Percentiles rank a stretch among this genome's conserved stretches.
Evolutionary conservation across 306 rosid species (phyloP).

Genomic region (Heteromeles arbutifolia): DNA sequence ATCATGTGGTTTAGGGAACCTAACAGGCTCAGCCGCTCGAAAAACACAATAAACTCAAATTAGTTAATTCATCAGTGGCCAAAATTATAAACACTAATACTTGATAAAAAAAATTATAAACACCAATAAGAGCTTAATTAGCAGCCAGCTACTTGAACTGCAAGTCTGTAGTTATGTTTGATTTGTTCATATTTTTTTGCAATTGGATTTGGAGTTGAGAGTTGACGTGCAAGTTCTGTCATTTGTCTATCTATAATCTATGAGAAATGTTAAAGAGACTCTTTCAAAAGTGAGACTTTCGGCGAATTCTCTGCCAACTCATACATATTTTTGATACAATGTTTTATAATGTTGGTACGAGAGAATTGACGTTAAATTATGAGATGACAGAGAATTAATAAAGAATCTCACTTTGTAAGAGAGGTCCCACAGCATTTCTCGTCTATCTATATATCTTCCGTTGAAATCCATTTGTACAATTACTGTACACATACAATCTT

Average conservation of each 20-base stretch:
- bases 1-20: no score
- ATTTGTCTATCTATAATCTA: no score
- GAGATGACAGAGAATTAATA: rapidly evolving
- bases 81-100: no score
- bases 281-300: rapidly evolving
- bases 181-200: neutral
- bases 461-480: neutral
- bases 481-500: neutral
- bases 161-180: neutral
- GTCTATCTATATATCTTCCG: neutral
- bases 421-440: no score
- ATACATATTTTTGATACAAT: no score
- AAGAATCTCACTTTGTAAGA: no score
- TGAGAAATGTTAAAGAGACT: no score
- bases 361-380: rapidly evolving
- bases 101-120: no score
- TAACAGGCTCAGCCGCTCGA: no score
- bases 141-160: neutral
- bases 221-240: neutral
- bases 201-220: neutral
- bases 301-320: rapidly evolving
- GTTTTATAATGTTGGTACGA: rapidly evolving
- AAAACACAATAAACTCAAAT: no score
- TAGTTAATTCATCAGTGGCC: no score
- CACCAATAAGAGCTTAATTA: neutral